A percentile compares a stretch with the other conserved stretches of the same genome.
Conservation (phyloP, 2,329 filamentous ascomycete species). For the Waltergamsia citrina region DNA sequence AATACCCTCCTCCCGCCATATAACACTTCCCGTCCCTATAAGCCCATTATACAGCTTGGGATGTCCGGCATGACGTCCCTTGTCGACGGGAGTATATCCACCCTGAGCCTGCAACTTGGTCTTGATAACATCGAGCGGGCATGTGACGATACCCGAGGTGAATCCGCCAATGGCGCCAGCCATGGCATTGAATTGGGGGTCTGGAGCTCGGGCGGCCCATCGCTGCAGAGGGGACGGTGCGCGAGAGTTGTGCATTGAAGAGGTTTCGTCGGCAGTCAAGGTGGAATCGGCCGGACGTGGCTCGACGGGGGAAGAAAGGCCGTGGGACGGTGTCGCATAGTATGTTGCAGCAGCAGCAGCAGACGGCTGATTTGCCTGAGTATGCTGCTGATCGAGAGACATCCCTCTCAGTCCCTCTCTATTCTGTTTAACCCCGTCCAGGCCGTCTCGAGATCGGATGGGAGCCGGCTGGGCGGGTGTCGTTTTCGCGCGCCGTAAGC, state of each 20-base stretch:
- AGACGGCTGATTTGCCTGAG: constrained; percentile 19
- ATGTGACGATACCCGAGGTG: constrained; percentile 88
- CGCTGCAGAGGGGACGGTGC: constrained; percentile 37
- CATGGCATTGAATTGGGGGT: constrained; percentile 68
- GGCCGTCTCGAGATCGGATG: background rate
- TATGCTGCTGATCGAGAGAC: constrained; percentile 39
- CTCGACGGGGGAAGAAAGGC: constrained; percentile 18
- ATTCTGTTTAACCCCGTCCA: background rate
- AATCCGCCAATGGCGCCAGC: constrained; percentile 85
- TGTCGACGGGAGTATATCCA: constrained; percentile 53
- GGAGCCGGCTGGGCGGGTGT: background rate
- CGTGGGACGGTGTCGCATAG: constrained; percentile 25
- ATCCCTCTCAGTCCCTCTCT: constrained; percentile 26
- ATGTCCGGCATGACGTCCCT: constrained; percentile 37
- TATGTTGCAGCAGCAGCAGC: constrained; percentile 18
- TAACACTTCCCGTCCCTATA: constrained; percentile 74
- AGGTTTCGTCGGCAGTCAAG: constrained; percentile 2
- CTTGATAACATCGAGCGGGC: constrained; percentile 97
- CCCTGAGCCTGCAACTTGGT: constrained; percentile 96
- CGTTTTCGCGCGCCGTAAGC: too few species aligned
- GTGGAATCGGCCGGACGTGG: constrained; percentile 9
- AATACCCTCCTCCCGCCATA: constrained; percentile 81
- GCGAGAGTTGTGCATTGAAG: constrained; percentile 16
- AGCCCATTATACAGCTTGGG: constrained; percentile 72
- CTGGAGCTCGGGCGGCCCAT: constrained; percentile 47